Base-by-base conservation (phyloP, 139 green algal genomes). In the Haematococcus sp. region DNA sequence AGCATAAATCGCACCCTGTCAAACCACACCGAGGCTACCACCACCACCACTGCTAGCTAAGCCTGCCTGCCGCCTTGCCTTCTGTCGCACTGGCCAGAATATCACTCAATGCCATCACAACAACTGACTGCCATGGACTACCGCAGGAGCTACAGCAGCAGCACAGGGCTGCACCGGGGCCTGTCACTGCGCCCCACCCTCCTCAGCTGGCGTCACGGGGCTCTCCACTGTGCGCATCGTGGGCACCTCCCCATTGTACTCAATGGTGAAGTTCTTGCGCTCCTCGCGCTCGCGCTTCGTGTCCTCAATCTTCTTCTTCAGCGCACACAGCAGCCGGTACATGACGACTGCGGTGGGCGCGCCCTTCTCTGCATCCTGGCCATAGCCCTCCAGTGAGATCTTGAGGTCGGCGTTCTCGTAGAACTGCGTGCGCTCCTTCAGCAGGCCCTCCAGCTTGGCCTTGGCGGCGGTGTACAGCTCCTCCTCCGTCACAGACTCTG, bases 331-430 rank as follows among this genome's bases (percentile, higher is more conserved):
- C 59, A 87, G 63, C 25, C 84, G 67, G 79, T 84, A 70, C 81
- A 87, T 82, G 58, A 87, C 81, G 1, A 84, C 81, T 0, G 81
- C 76, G 7, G 84, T 76, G 16, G 84, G 81, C 20, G 84, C 84
- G 4, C 84, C 84, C 11, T 23, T 30, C 25, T 86, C 70, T 31
- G 70, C 70, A 64, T 90, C 84, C 49, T 69, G 44, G 27, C 76
- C 79, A 51, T 78, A 80, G 17, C 86, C 86, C 23, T 88, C 75
- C 46, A 96, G 67, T 0, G 81, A 68, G 19, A 96, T 83, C 11
- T 70, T 61, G 5, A 96, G 61, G 67, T 96, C 91, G 25, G 90
- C 84, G 44, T 84, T 82, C 60, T 87, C 85, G 59, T 96, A 96
- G 64, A 81, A 83, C 31, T 81, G 69, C 4, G 40, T 75, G 35